A percentile compares a stretch with the other conserved stretches of the same genome.
phyloP scores from a whole-genome alignment of 2,329 filamentous ascomycete species.

The Gaeumannomyces tritici region DNA sequence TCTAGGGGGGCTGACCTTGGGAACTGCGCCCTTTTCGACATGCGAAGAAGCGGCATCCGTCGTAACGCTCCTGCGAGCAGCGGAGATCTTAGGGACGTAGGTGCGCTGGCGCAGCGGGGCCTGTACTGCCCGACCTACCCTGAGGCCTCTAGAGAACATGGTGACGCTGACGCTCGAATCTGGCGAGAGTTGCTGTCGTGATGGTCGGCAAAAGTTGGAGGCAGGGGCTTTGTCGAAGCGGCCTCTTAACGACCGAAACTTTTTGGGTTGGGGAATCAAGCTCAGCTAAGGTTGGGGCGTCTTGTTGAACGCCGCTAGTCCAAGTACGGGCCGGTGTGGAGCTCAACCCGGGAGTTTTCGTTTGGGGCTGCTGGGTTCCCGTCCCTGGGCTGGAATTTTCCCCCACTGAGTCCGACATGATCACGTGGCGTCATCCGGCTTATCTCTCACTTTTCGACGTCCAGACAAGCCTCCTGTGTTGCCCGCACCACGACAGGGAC shows the following conservation, averaged over 20 bases:
- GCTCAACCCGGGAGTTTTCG: not conserved
- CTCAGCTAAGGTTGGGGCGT: constrained; percentile 18
- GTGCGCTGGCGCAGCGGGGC: constrained; percentile 39
- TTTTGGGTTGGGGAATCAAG: constrained; percentile 5
- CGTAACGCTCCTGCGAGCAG: constrained; percentile 68
- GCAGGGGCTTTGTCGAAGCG: not conserved
- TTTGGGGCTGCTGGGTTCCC: not conserved
- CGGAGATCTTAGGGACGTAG: constrained; percentile 31
- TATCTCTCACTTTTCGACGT: no score
- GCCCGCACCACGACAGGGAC: no score
- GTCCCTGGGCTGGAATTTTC: not conserved
- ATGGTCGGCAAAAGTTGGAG: constrained; percentile 1
- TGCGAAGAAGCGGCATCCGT: constrained; percentile 91
- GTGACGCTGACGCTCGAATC: constrained; percentile 10
- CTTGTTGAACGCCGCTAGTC: constrained; percentile 35
- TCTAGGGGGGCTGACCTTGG: constrained; percentile 25
- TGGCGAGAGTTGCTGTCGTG: constrained; percentile 2
- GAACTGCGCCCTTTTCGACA: constrained; percentile 64
- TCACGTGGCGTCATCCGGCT: not conserved
- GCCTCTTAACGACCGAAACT: constrained; percentile 5
- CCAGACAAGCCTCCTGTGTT: no score
- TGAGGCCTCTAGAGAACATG: constrained; percentile 66
- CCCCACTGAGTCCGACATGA: not conserved
- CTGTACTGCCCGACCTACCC: constrained; percentile 48
- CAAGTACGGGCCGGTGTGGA: not conserved